A percentile compares a stretch with the other conserved stretches of the same genome.
These are phyloP conservation scores for Tricholoma sp. DNA, from an alignment of 768 basidiomycete species.

Conservation along the genomic window DNA sequence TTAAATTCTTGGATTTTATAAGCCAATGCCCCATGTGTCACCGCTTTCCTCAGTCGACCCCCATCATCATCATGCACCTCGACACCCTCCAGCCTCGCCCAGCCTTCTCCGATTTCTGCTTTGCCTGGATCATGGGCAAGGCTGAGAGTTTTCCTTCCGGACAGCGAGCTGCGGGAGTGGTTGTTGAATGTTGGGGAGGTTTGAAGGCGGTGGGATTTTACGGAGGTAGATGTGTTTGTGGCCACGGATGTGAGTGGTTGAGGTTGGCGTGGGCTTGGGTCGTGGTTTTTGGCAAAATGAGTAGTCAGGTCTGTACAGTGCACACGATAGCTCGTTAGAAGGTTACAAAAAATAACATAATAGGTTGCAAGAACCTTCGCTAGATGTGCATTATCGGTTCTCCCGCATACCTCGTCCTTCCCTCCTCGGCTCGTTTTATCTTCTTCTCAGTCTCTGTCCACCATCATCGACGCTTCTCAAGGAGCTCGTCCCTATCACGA, in stretches of 20 bases:
- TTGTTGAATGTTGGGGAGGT: slow-evolving; percentile 73
- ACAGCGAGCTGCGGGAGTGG: slow-evolving; percentile 80
- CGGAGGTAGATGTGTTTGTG: slow-evolving; percentile 39
- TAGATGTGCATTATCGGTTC: slow-evolving; percentile 15
- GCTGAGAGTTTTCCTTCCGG: slow-evolving; percentile 46
- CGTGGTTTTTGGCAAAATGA: no score
- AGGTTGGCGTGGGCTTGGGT: slow-evolving; percentile 23
- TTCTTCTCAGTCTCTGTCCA: slow-evolving; percentile 84
- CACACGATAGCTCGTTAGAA: no score
- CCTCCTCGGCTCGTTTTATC: slow-evolving; percentile 62
- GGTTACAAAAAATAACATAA: not conserved
- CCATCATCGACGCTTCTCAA: slow-evolving; percentile 75
- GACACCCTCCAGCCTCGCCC: slow-evolving; percentile 79
- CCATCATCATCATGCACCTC: slow-evolving; percentile 93
- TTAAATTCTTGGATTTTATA: no score
- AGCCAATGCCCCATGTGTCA: no score
- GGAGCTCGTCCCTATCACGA: slow-evolving; percentile 51
- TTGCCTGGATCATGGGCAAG: slow-evolving; percentile 67
- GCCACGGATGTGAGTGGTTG: slow-evolving; percentile 52
- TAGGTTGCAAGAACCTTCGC: slow-evolving; percentile 44
- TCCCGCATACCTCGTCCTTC: slow-evolving; percentile 36
- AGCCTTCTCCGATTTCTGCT: slow-evolving; percentile 87
- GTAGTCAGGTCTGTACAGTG: no score
- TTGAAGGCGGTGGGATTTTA: slow-evolving; percentile 63
- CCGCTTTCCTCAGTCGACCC: slow-evolving; percentile 80